Evolutionary conservation across 1,284 basidiomycete species (phyloP).

Genomic region (Leccinum angustisporum): DNA sequence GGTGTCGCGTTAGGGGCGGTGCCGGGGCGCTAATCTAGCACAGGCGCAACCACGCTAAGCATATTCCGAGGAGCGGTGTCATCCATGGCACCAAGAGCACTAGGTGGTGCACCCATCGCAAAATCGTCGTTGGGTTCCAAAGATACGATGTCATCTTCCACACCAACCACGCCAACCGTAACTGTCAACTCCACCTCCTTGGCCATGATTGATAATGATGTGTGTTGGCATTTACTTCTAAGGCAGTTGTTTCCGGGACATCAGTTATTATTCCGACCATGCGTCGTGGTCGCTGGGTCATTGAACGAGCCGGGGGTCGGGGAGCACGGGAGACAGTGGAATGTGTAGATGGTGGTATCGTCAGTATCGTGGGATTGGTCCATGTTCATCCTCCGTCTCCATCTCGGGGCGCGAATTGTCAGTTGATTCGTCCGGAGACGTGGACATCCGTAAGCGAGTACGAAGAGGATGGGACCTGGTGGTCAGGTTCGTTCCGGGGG

Average conservation of each 20-base stretch:
- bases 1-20: constrained; percentile 42
- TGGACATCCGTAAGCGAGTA: constrained; percentile 35
- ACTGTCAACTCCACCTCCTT: constrained; percentile 43
- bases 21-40: constrained; percentile 29
- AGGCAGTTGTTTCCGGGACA: constrained; percentile 41
- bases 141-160: constrained; percentile 70
- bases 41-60: constrained; percentile 29
- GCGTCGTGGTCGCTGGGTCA: constrained; percentile 41
- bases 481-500: constrained; percentile 22
- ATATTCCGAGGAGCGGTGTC: constrained; percentile 32
- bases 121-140: constrained; percentile 76
- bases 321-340: constrained; percentile 42
- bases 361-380: constrained; percentile 48
- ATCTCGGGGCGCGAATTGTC: constrained; percentile 64
- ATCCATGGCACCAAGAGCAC: constrained; percentile 74
- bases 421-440: constrained; percentile 52
- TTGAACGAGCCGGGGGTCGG: constrained; percentile 40
- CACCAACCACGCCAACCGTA: constrained; percentile 48
- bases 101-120: constrained; percentile 83
- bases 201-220: constrained; percentile 64
- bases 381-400: constrained; percentile 71
- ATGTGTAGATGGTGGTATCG: constrained; percentile 29
- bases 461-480: constrained; percentile 36
- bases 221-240: constrained; percentile 56
- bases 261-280: constrained; percentile 67